phyloP scores from a whole-genome alignment of 331 rosid genomes.

The Rhamnella rubrinervis region DNA sequence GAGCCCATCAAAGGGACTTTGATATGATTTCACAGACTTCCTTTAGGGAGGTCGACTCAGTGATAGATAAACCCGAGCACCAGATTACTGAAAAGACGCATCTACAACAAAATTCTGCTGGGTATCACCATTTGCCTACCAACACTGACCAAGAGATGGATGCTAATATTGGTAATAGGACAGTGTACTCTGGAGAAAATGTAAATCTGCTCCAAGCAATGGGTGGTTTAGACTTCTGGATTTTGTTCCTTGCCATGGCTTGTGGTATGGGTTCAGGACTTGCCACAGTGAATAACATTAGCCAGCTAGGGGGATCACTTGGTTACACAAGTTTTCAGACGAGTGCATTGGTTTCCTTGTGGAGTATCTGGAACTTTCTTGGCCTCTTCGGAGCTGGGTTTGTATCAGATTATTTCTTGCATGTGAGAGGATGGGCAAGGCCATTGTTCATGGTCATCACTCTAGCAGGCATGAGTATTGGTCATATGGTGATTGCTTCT shows the following conservation, averaged over 20 bases:
- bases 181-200: conserved; percentile 24
- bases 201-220: conserved; percentile 24
- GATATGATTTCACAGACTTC: conserved; percentile 25
- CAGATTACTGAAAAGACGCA: conserved; percentile 16
- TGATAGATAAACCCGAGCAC: conserved; percentile 26
- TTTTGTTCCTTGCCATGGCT: conserved; percentile 30
- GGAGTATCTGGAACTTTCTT: conserved; percentile 35
- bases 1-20: conserved; percentile 33
- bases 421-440: conserved; percentile 27
- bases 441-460: conserved; percentile 34
- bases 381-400: conserved; percentile 30
- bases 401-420: conserved; percentile 27
- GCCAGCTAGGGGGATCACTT: conserved; percentile 24
- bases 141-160: conserved; percentile 8
- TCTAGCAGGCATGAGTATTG: conserved; percentile 27
- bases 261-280: conserved; percentile 36
- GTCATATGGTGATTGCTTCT: conserved; percentile 22
- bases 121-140: conserved; percentile 4
- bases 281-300: conserved; percentile 24
- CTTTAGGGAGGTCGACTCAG: conserved; percentile 30
- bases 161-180: conserved; percentile 17
- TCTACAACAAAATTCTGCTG: conserved; percentile 14
- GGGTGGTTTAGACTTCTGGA: conserved; percentile 25
- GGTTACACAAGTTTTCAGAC: conserved; percentile 19
- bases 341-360: conserved; percentile 24